Evolutionary conservation across 2,329 filamentous ascomycete species (phyloP), one percentile per base, ranked within the genome.

Genomic region (Myriangium duriaei): DNA sequence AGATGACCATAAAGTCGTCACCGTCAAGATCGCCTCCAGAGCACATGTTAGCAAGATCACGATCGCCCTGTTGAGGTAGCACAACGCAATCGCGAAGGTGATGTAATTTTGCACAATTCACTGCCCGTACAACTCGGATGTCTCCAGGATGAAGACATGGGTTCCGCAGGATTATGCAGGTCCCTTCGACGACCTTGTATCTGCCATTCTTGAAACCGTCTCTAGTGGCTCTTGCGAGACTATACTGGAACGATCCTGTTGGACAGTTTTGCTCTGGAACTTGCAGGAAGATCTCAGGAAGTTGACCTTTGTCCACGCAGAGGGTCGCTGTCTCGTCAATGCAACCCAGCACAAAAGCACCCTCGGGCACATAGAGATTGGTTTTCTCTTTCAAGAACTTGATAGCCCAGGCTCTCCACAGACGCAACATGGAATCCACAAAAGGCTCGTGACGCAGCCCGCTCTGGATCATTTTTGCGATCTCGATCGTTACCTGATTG

Each of bases 11-110:
- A 54, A 86, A 98, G 53, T 98, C 91, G 50, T 98, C 91, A 0
- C 91, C 91, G 52, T 98, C 91, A 0, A 98, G 69, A 52, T 98
- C 91, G 0, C 91, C 91, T 2, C 91, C 91, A 3, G 91, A 94
- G 46, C 91, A 86, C 88, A 96, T 96, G 51, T 81, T 86, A 1
- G 87, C 76, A 14, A 98, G 63, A 45, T 93, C 85, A 11, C 81
- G 70, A 51, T 95, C 85, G 0, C 88, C 88, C 0, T 66, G 79
- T 24, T 82, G 75, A 1, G 91, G 84, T 34, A 98, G 79, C 0
- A 96, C 86, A 1, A 96, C 79, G 1, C 92, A 82, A 52, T 96
- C 79, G 40, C 73, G 78, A 3, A 95, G 67, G 50, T 95, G 83
- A 32, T 68, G 72, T 3, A 98, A 64, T n/a, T 64, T 63, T 1